Base-by-base conservation (phyloP, 441 rosid genomes). In the Dalechampia spathulata region DNA sequence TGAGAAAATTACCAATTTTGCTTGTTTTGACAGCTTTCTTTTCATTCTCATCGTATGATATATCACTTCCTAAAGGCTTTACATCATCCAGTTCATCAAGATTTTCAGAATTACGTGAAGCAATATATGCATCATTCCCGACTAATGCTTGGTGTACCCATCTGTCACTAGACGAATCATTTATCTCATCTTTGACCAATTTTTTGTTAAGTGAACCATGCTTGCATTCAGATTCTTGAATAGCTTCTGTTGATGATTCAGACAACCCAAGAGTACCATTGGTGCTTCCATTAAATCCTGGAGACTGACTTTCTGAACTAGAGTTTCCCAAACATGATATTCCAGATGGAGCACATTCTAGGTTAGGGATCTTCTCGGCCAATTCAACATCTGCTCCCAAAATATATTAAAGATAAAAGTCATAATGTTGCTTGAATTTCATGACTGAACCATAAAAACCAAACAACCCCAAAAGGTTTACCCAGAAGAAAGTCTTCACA, bases 281-380 rank as follows among this genome's bases (percentile, higher is more conserved):
- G 66, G 80, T 72, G 65, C 72, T 72, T 70, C 81, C 82, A 65
- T 83, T 78, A 40, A 69, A 58, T 44, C 75, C 90, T 12, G 96
- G 88, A 62, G 96, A 80, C 71, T 51, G 79, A 74, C 92, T 76
- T 73, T 83, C 86, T 37, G 83, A 75, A 71, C 78, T 75, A 17
- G 82, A 76, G 72, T 71, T 76, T 23, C 61, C 71, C 26, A 75
- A 45, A 50, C 27, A 60, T 40, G 61, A 53, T 52, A 70, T 75
- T 55, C 76, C 70, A 37, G 12, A 53, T 4, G 66, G 73, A 52
- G 61, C 67, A 64, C 61, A 69, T 49, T 73, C 80, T 50, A 70
- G 60, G 54, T 66, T 69, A 55, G 83, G 69, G 38, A 60, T 66
- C 54, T 86, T 74, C 53, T 78, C 78, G 48, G 79, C 75, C 62